Conservation (phyloP, 2,329 filamentous ascomycete genomes). For the Parascedosporium putredinis region DNA sequence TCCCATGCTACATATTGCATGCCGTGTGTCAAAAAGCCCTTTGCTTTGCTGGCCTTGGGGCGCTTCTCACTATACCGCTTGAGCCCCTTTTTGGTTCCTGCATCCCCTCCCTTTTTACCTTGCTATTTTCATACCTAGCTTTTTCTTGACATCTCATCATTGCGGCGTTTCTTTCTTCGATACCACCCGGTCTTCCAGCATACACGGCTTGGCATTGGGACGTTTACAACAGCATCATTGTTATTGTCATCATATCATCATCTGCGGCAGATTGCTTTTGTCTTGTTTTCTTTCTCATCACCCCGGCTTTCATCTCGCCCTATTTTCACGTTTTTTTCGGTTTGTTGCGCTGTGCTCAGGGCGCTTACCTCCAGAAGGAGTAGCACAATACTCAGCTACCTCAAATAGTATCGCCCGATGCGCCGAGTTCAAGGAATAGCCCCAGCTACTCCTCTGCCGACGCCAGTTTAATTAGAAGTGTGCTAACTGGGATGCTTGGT, state of each 20-base stretch:
- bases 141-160: conserved; percentile 3
- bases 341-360: too few relatives aligned
- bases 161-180: conserved; percentile 9
- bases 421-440: too few relatives aligned
- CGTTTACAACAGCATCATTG: neutral
- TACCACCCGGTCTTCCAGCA: conserved; percentile 7
- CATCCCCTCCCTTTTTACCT: neutral
- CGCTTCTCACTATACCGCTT: conserved; percentile 2
- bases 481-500: too few relatives aligned
- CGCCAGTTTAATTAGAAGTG: too few relatives aligned
- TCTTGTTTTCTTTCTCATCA: neutral
- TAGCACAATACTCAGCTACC: too few relatives aligned
- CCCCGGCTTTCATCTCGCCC: neutral
- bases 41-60: neutral
- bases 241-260: neutral
- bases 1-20: too few relatives aligned
- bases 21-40: too few relatives aligned
- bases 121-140: conserved; percentile 8
- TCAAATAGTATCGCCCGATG: too few relatives aligned
- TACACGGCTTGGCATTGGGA: conserved; percentile 5
- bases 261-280: neutral
- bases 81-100: too few relatives aligned
- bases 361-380: too few relatives aligned
- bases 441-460: too few relatives aligned
- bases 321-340: neutral